Evolutionary conservation across 129 eudicot genomes (phyloP).

Genomic region (Dittrichia graveolens): DNA sequence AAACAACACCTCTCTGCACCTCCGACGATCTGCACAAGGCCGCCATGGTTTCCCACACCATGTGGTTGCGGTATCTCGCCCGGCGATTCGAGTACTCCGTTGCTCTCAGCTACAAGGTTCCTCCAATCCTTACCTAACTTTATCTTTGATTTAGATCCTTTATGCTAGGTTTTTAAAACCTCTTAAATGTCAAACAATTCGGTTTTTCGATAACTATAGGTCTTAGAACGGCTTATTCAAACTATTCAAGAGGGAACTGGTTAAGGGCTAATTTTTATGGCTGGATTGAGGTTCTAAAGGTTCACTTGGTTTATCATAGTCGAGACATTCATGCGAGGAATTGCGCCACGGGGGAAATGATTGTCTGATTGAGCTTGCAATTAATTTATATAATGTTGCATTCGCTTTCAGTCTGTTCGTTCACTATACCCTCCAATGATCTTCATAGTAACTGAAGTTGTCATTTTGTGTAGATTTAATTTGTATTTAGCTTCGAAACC

Average conservation of each 20-base stretch:
- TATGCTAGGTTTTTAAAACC: background rate
- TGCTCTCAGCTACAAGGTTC: conserved; percentile 51
- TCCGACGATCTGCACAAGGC: conserved; percentile 28
- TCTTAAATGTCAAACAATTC: background rate
- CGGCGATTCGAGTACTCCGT: conserved; percentile 60
- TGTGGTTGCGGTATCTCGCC: conserved; percentile 63
- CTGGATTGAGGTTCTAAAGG: conserved; percentile 18
- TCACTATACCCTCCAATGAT: background rate
- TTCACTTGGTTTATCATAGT: conserved; percentile 10
- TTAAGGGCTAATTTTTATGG: background rate
- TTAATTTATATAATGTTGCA: background rate
- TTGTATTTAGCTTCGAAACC: background rate
- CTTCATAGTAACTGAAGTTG: conserved; percentile 12
- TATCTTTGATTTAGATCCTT: conserved; percentile 13
- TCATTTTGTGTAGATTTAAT: background rate
- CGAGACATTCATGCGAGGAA: background rate
- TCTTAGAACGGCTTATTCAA: background rate
- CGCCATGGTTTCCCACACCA: conserved; percentile 58
- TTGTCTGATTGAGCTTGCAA: conserved; percentile 9
- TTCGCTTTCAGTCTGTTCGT: background rate
- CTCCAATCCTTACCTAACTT: background rate
- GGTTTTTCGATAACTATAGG: background rate
- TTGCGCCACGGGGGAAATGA: background rate
- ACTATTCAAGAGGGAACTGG: background rate
- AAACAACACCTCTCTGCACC: conserved; percentile 12